These are phyloP conservation scores for Dicorynia guianensis DNA, from an alignment of 306 rosid genomes.

Conservation along the genomic window DNA sequence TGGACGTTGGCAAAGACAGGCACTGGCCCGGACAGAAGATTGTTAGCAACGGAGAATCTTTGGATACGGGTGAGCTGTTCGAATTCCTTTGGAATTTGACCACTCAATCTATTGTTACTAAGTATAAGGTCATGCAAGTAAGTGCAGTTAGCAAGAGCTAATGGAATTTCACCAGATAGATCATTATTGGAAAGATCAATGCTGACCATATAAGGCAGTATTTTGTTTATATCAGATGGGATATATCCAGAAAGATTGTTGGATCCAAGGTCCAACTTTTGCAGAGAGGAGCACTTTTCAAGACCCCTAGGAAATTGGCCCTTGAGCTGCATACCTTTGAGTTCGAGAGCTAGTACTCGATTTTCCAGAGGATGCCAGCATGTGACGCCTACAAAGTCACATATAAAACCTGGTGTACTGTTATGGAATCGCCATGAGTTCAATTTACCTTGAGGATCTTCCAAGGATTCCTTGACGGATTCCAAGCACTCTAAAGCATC, in stretches of 20 bases:
- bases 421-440: slow-evolving; percentile 14
- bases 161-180: slow-evolving; percentile 36
- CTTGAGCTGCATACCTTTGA: slow-evolving; percentile 23
- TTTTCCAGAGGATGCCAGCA: slow-evolving; percentile 35
- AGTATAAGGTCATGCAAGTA: slow-evolving; percentile 1
- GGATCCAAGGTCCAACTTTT: too few relatives aligned
- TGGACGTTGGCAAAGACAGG: fast-evolving
- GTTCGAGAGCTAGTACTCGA: not conserved
- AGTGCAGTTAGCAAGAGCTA: not conserved
- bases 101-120: slow-evolving; percentile 24
- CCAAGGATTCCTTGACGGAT: slow-evolving; percentile 27
- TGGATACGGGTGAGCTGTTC: not conserved
- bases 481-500: slow-evolving; percentile 10
- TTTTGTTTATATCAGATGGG: too few relatives aligned
- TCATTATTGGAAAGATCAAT: slow-evolving; percentile 29
- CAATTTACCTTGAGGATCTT: slow-evolving; percentile 21
- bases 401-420: slow-evolving; percentile 2
- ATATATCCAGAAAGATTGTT: too few relatives aligned
- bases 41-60: not conserved
- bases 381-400: not conserved
- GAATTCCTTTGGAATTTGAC: slow-evolving; percentile 32
- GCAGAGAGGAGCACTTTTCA: not conserved
- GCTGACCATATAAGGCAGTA: not conserved
- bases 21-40: slow-evolving; percentile 35
- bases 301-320: slow-evolving; percentile 34